phyloP scores from a whole-genome alignment of 768 basidiomycete species.

The Boletus coccyginus region DNA sequence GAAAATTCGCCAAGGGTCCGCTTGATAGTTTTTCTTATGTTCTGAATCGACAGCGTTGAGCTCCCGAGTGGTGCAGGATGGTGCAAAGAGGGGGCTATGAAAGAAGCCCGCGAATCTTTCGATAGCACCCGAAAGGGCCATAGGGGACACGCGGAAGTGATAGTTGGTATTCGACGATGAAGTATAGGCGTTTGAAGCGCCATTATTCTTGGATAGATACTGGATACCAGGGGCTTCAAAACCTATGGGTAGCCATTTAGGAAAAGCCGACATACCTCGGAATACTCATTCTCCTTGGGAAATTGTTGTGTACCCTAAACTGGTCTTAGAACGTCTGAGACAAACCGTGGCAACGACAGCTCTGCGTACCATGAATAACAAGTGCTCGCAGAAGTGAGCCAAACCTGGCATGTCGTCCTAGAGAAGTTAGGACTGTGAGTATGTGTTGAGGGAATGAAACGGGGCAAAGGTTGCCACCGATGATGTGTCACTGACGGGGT shows the following conservation, averaged over 20 bases:
- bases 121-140: conserved; percentile 65
- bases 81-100: conserved; percentile 85
- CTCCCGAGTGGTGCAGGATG: conserved; percentile 84
- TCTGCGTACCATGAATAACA: conserved; percentile 84
- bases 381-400: conserved; percentile 94
- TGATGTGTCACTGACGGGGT: conserved; percentile 65
- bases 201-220: conserved; percentile 81
- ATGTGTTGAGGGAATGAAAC: background rate
- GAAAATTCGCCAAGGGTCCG: conserved; percentile 90
- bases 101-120: conserved; percentile 86
- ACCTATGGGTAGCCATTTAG: background rate
- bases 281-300: conserved; percentile 93
- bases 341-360: background rate
- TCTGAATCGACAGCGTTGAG: conserved; percentile 96
- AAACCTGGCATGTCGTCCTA: conserved; percentile 89
- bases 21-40: conserved; percentile 93
- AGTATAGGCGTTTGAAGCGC: conserved; percentile 91
- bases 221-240: conserved; percentile 24
- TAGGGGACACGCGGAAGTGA: conserved; percentile 67
- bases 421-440: background rate
- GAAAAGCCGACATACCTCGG: conserved; percentile 50
- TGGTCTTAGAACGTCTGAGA: background rate
- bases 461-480: too few relatives aligned
- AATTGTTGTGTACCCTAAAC: conserved; percentile 75
- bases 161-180: conserved; percentile 91